Conservation (phyloP, 2,329 filamentous ascomycete genomes). For the Xylariales sp. region DNA sequence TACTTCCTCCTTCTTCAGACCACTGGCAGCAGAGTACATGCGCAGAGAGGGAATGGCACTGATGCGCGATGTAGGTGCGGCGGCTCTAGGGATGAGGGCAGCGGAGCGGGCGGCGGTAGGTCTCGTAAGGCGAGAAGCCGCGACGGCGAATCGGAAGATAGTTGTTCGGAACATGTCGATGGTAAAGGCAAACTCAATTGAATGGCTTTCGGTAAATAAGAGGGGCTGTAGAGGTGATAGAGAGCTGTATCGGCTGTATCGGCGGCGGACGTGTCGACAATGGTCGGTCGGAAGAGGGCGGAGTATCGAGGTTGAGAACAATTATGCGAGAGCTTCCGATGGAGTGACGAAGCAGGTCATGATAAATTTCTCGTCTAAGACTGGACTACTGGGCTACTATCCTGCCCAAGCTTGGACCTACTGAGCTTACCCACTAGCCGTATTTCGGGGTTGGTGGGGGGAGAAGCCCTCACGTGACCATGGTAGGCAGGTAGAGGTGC, state of each 20-base stretch:
- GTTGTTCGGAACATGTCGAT: constrained; percentile 89
- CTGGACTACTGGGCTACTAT: constrained; percentile 6
- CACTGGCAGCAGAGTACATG: constrained; percentile 86
- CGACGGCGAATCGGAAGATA: constrained; percentile 80
- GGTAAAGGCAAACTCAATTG: constrained; percentile 27
- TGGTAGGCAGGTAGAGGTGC: too few species aligned
- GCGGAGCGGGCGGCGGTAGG: constrained; percentile 69
- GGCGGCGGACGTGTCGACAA: not conserved
- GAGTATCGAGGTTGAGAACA: constrained; percentile 21
- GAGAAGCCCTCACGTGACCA: constrained; percentile 39
- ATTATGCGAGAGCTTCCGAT: constrained; percentile 37
- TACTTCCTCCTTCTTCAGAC: constrained; percentile 84
- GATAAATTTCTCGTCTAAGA: constrained; percentile 52
- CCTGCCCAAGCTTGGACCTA: constrained; percentile 42
- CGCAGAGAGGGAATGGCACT: constrained; percentile 76
- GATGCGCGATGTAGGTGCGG: constrained; percentile 65
- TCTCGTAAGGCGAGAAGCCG: constrained; percentile 66
- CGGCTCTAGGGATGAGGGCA: constrained; percentile 52
- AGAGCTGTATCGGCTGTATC: not conserved
- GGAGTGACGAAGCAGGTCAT: constrained; percentile 39
- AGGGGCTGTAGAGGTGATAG: not conserved
- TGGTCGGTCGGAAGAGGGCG: constrained; percentile 24
- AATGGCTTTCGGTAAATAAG: not conserved
- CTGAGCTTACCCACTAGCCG: constrained; percentile 42
- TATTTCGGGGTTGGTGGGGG: constrained; percentile 17